Evolutionary conservation across 116 monocot species (phyloP).

Genomic region (Posidonia oceanica): DNA sequence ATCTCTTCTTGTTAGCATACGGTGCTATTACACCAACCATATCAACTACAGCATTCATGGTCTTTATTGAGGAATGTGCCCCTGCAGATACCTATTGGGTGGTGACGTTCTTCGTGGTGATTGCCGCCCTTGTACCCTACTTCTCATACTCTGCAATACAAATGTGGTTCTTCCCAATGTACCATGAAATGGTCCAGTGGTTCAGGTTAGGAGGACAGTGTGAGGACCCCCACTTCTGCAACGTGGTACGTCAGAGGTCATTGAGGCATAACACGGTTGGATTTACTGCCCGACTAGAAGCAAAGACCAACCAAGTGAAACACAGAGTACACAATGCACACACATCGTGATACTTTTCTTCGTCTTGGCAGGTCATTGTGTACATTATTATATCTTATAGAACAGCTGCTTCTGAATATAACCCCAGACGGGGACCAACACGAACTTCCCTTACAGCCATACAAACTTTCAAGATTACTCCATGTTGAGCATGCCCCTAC

Average conservation of each 20-base stretch:
- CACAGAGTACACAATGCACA: background rate
- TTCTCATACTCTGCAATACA: conserved; percentile 22
- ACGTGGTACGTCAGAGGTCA: conserved; percentile 13
- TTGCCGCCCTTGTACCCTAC: conserved; percentile 32
- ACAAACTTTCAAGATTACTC: no score
- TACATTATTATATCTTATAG: background rate
- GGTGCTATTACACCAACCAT: conserved; percentile 19
- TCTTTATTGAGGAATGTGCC: conserved; percentile 30
- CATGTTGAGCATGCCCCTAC: no score
- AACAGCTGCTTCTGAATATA: background rate
- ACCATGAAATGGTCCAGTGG: conserved; percentile 45
- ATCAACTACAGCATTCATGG: conserved; percentile 20
- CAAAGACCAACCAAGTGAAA: conserved; percentile 10
- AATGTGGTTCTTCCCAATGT: conserved; percentile 38
- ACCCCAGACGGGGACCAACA: background rate
- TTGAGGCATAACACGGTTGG: conserved; percentile 20
- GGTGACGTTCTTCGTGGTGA: conserved; percentile 21
- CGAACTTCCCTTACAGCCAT: background rate
- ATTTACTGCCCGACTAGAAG: conserved; percentile 18
- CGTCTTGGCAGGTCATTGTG: background rate
- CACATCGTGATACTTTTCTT: background rate
- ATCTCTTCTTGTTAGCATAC: conserved; percentile 40
- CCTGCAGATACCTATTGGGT: conserved; percentile 34
- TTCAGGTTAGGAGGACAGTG: conserved; percentile 11
- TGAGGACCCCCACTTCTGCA: conserved; percentile 16